A percentile compares a stretch with the other conserved stretches of the same genome.
phyloP scores from a whole-genome alignment of 352 stramenopile species.

The Globisporangium nagaii region DNA sequence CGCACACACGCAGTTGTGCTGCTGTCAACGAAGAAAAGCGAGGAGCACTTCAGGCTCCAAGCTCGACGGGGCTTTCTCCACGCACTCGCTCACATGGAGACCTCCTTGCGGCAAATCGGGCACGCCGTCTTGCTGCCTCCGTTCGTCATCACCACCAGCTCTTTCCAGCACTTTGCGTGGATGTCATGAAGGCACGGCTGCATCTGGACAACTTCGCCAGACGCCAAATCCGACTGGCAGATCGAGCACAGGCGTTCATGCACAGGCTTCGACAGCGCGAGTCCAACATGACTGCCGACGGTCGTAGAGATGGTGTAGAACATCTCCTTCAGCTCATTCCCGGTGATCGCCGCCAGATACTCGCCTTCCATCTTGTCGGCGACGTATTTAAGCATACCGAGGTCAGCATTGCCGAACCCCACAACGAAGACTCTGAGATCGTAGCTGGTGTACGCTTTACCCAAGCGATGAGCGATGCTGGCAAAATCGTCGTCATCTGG shows the following conservation, averaged over 20 bases:
- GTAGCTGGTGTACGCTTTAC: background rate
- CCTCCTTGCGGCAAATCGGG: background rate
- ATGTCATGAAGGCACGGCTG: constrained; percentile 40
- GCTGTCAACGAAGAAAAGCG: too few species aligned
- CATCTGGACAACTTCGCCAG: constrained; percentile 33
- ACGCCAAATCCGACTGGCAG: constrained; percentile 46
- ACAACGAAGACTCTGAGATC: background rate
- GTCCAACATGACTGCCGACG: background rate
- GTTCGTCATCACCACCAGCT: constrained; percentile 18
- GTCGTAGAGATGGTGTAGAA: background rate
- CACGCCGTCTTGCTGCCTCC: background rate
- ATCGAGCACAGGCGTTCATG: constrained; percentile 35
- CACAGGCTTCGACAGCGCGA: background rate
- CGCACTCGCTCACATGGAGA: background rate
- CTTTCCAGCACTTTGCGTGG: constrained; percentile 31
- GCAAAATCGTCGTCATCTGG: background rate
- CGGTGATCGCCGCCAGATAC: background rate
- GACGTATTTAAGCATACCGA: background rate
- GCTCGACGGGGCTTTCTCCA: too few species aligned
- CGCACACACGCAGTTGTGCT: too few species aligned
- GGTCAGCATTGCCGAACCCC: background rate
- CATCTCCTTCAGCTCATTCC: background rate
- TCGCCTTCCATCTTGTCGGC: background rate
- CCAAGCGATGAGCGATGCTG: background rate
- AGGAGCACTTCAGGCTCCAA: too few species aligned